These are phyloP conservation scores for Lachnellula suecica DNA, from an alignment of 2,329 filamentous ascomycete genomes.

Conservation along the genomic window DNA sequence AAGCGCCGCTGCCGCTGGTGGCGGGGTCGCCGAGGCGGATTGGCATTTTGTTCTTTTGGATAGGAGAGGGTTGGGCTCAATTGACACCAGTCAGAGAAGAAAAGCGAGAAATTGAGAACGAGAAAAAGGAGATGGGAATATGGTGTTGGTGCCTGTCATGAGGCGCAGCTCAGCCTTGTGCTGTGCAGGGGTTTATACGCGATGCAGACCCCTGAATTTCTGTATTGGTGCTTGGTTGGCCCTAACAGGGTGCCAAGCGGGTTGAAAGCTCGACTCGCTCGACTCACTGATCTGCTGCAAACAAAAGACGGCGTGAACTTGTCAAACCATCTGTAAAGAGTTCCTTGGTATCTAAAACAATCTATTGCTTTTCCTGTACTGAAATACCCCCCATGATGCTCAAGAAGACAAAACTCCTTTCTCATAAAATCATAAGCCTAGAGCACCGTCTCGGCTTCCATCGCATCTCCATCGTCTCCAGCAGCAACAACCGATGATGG, in stretches of 20 bases:
- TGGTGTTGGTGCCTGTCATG: background rate
- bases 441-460: background rate
- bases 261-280: background rate
- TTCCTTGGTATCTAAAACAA: too few relatives aligned
- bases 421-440: background rate
- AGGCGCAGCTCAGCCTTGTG: background rate
- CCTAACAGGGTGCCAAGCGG: background rate
- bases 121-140: background rate
- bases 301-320: too few relatives aligned
- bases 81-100: background rate
- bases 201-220: background rate
- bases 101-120: background rate
- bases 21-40: background rate
- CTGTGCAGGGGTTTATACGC: background rate
- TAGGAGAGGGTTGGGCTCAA: background rate
- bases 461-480: background rate
- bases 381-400: background rate
- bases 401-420: background rate
- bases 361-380: background rate
- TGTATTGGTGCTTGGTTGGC: too few relatives aligned
- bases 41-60: background rate
- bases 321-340: too few relatives aligned
- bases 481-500: conserved; percentile 6
- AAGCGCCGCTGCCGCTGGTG: background rate
- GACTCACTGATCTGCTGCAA: too few relatives aligned